These are phyloP conservation scores for Apiotrichum mycotoxinovorans DNA, from an alignment of 1,284 basidiomycete species.

Conservation along the genomic window DNA sequence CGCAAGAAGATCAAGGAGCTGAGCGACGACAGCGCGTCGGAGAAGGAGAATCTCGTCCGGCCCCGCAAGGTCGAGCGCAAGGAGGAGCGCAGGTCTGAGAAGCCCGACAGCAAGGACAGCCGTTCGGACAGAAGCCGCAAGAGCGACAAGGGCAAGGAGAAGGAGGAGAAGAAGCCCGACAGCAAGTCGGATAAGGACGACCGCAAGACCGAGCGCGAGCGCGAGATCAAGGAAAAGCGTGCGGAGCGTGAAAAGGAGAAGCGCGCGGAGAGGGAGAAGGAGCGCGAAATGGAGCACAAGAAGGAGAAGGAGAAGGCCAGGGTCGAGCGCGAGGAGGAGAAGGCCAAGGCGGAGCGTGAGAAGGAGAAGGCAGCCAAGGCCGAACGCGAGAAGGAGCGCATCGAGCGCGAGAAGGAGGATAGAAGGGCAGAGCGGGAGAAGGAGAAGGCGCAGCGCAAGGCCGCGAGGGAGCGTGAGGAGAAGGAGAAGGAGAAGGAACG, in stretches of 20 bases:
- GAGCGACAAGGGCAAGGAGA: not conserved
- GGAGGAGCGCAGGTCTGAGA: not conserved
- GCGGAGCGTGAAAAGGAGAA: slow-evolving; percentile 4
- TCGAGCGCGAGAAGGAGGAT: slow-evolving; percentile 11
- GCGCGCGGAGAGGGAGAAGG: slow-evolving; percentile 7
- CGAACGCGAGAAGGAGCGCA: slow-evolving; percentile 7
- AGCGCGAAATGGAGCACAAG: slow-evolving; percentile 11
- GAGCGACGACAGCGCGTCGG: slow-evolving; percentile 6
- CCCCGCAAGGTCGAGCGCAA: slow-evolving; percentile 5
- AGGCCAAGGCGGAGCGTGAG: not conserved
- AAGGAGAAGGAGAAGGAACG: slow-evolving; percentile 12
- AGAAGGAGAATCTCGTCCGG: slow-evolving; percentile 8
- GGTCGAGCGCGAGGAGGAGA: slow-evolving; percentile 10
- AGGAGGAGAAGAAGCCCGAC: not conserved
- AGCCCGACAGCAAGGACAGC: not conserved
- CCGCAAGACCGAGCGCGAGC: not conserved
- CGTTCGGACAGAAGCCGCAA: not conserved
- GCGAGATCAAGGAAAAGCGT: slow-evolving; percentile 2
- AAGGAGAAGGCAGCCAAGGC: slow-evolving; percentile 5
- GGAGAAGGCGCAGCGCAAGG: not conserved
- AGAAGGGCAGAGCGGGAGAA: not conserved
- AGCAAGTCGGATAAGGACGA: not conserved
- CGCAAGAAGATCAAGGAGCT: slow-evolving; percentile 1
- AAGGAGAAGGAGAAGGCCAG: slow-evolving; percentile 10
- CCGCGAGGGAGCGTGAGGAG: slow-evolving; percentile 7